Evolutionary conservation across 768 basidiomycete genomes (phyloP).

Genomic region (Phlebiopsis flavidoalba): DNA sequence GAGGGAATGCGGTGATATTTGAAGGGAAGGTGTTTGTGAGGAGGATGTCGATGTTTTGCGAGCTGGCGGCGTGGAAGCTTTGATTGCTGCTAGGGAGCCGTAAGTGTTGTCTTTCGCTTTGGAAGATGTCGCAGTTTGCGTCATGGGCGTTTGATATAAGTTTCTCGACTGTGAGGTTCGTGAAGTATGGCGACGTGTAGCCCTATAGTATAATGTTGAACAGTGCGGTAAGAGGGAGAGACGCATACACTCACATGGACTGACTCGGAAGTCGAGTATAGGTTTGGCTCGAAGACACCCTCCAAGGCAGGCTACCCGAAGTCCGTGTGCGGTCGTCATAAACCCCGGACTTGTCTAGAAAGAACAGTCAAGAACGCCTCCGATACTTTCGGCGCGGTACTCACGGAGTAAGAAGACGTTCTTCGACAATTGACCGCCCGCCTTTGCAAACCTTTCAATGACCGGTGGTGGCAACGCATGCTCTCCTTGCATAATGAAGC

Average conservation of each 20-base stretch:
- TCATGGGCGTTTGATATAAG: constrained; percentile 66
- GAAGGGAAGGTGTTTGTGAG: constrained; percentile 78
- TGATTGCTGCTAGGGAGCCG: constrained; percentile 63
- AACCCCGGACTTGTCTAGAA: constrained; percentile 75
- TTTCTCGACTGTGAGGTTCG: constrained; percentile 62
- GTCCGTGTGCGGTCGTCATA: constrained; percentile 70
- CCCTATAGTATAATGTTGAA: constrained; percentile 38
- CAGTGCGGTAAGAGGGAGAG: background rate
- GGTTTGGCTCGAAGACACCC: constrained; percentile 63
- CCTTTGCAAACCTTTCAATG: constrained; percentile 68
- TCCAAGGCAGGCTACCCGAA: constrained; percentile 83
- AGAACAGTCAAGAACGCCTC: constrained; percentile 3
- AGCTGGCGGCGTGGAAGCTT: constrained; percentile 51
- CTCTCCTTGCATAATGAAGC: constrained; percentile 90
- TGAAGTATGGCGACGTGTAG: constrained; percentile 73
- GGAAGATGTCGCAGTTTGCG: constrained; percentile 30
- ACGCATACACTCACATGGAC: constrained; percentile 48
- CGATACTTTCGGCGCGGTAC: constrained; percentile 22
- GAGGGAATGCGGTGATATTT: constrained; percentile 55
- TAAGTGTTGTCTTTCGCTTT: constrained; percentile 38
- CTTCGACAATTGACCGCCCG: constrained; percentile 73
- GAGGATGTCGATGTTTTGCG: constrained; percentile 74
- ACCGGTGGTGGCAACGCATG: constrained; percentile 68
- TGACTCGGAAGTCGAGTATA: constrained; percentile 54
- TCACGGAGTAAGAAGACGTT: constrained; percentile 84